Evolutionary conservation across 768 basidiomycete species (phyloP).

Genomic region (Lentinula detonsa): DNA sequence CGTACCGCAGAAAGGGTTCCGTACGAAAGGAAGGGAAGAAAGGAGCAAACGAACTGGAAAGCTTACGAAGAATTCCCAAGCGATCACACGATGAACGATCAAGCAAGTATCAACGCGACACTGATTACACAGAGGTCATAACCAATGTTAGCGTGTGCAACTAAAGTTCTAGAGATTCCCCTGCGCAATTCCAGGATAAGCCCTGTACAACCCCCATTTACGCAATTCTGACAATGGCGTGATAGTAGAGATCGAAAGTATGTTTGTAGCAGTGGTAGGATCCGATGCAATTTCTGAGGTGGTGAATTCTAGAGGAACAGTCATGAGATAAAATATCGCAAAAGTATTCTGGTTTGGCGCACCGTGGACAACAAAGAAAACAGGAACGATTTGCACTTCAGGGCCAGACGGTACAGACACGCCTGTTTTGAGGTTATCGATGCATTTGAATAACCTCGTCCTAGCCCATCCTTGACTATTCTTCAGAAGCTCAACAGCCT

Average conservation of each 20-base stretch:
- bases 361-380: slow-evolving; percentile 38
- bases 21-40: too few relatives aligned
- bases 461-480: slow-evolving; percentile 30
- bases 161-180: slow-evolving; percentile 9
- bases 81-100: not conserved
- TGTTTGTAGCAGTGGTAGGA: slow-evolving; percentile 11
- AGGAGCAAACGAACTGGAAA: not conserved
- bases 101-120: too few relatives aligned
- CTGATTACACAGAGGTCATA: too few relatives aligned
- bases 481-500: slow-evolving; percentile 12
- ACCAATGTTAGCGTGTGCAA: too few relatives aligned
- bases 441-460: slow-evolving; percentile 30
- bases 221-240: slow-evolving; percentile 20
- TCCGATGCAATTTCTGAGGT: slow-evolving; percentile 10
- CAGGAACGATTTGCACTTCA: slow-evolving; percentile 26
- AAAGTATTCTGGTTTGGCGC: not conserved
- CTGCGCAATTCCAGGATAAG: slow-evolving; percentile 42
- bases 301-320: slow-evolving; percentile 13
- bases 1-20: too few relatives aligned
- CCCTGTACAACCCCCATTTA: slow-evolving; percentile 40
- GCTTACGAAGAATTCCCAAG: not conserved
- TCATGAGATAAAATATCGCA: not conserved
- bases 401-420: slow-evolving; percentile 17
- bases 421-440: slow-evolving; percentile 34
- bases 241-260: slow-evolving; percentile 10